phyloP scores from a whole-genome alignment of 345 rosid genomes.

The Eucalyptus sp. region DNA sequence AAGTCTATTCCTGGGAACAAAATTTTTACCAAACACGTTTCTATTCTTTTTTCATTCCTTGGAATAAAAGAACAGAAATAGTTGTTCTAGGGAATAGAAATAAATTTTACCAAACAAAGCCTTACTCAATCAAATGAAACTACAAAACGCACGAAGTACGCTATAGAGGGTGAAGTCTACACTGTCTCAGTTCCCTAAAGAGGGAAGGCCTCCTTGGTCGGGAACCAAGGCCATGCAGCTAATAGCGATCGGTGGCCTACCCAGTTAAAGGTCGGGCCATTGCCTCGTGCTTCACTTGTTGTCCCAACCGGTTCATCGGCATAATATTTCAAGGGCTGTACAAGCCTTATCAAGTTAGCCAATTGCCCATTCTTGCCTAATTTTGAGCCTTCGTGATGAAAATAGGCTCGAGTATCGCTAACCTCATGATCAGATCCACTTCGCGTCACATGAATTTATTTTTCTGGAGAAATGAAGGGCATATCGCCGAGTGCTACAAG shows the following conservation, averaged over 20 bases:
- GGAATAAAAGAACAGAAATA: too few relatives aligned
- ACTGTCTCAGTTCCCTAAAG: conserved; percentile 52
- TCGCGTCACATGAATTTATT: background rate
- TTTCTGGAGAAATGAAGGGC: background rate
- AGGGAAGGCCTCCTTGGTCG: conserved; percentile 31
- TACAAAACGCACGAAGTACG: background rate
- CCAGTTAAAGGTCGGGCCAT: background rate
- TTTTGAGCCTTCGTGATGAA: background rate
- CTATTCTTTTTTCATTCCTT: too few relatives aligned
- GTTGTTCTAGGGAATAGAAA: too few relatives aligned
- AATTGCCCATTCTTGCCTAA: background rate
- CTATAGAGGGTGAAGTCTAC: background rate
- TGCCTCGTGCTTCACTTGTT: background rate
- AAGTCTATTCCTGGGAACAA: too few relatives aligned
- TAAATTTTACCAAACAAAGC: too few relatives aligned
- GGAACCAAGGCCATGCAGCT: background rate
- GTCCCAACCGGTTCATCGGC: background rate
- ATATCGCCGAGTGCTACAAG: background rate
- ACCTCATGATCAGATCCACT: background rate
- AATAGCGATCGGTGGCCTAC: background rate
- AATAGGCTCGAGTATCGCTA: background rate
- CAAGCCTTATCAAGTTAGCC: background rate
- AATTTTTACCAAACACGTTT: too few relatives aligned
- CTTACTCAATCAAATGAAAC: background rate
- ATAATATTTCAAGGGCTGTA: background rate